These are phyloP conservation scores for Populus euphratica DNA, from an alignment of 345 rosid genomes.

Conservation along the genomic window DNA sequence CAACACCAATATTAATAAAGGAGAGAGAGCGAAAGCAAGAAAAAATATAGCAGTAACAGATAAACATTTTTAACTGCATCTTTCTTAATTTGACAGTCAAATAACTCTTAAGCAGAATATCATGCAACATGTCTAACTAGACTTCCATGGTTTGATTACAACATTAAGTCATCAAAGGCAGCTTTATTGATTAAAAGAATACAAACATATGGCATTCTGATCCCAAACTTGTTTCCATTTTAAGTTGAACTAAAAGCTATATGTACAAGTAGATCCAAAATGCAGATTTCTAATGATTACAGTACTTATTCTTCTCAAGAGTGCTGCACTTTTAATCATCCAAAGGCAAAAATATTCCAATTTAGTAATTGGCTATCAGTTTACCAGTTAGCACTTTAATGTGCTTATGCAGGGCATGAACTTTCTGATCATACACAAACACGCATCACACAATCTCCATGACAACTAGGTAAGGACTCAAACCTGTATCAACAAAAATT, in stretches of 20 bases:
- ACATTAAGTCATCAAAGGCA: not conserved
- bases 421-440: not conserved
- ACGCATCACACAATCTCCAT: not conserved
- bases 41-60: not conserved
- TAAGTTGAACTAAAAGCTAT: not conserved
- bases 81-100: not conserved
- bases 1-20: constrained; percentile 13
- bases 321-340: not conserved
- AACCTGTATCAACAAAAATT: constrained; percentile 97
- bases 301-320: not conserved
- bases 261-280: constrained; percentile 2
- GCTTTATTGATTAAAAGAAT: not conserved
- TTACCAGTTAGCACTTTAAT: not conserved
- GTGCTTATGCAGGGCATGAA: not conserved
- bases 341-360: not conserved
- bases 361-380: not conserved
- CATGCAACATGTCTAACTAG: not conserved
- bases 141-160: not conserved
- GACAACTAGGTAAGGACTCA: constrained; percentile 11
- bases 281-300: not conserved
- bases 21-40: not conserved
- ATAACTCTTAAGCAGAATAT: not conserved
- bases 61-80: not conserved
- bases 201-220: not conserved
- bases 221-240: not conserved